A percentile compares a stretch with the other conserved stretches of the same genome.
Evolutionary conservation across 129 eudicot genomes (phyloP).

Genomic region (Tagetes patula): DNA sequence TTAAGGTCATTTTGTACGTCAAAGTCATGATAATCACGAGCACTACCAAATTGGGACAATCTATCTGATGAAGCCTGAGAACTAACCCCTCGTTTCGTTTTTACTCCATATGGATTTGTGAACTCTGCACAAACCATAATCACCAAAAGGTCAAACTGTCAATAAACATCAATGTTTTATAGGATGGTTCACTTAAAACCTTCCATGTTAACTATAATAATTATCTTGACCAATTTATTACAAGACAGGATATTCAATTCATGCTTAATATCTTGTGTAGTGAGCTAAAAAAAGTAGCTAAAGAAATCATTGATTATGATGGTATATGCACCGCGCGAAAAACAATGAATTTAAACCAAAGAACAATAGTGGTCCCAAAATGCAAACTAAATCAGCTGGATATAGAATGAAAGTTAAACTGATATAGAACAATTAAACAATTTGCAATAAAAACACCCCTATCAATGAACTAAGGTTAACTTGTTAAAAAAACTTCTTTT

Average conservation of each 20-base stretch:
- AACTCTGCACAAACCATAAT: conserved; percentile 59
- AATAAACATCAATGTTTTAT: background rate
- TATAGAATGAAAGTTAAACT: background rate
- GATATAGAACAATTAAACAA: conserved; percentile 10
- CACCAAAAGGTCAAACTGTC: conserved; percentile 15
- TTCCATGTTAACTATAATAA: background rate
- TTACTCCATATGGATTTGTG: conserved; percentile 81
- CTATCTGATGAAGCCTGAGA: conserved; percentile 81
- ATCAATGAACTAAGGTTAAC: background rate
- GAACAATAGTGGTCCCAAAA: conserved; percentile 30
- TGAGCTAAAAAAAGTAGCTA: background rate
- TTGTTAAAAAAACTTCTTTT: background rate
- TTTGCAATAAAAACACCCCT: background rate
- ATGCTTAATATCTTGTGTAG: background rate
- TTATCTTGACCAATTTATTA: background rate
- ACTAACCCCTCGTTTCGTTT: conserved; percentile 44
- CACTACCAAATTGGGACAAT: conserved; percentile 84
- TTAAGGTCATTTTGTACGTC: conserved; percentile 81
- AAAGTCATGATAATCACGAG: conserved; percentile 88
- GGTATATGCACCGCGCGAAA: conserved; percentile 2
- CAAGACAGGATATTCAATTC: background rate
- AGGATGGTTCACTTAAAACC: background rate
- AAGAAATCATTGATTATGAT: background rate
- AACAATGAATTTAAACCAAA: conserved; percentile 17
- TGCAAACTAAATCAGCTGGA: conserved; percentile 17